Conservation (phyloP, 108 stramenopile species). For the Aurantiochytrium sp. region DNA sequence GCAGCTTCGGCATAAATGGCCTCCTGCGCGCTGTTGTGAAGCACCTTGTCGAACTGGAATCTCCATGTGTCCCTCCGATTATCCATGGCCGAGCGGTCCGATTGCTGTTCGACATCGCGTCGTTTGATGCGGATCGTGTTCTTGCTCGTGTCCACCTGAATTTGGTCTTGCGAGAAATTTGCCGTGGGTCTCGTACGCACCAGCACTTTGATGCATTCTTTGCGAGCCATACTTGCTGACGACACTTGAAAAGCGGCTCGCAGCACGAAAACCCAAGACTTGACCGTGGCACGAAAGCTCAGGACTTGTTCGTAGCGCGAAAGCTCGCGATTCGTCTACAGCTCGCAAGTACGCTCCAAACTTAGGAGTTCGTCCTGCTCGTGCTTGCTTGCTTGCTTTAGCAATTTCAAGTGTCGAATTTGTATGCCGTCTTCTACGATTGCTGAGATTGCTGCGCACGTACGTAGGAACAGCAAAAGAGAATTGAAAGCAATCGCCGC, state of each 20-base stretch:
- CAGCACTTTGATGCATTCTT: conserved; percentile 44
- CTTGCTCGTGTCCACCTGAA: conserved; percentile 36
- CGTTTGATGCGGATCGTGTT: not conserved
- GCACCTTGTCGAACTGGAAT: conserved; percentile 55
- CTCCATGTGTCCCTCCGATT: conserved; percentile 37
- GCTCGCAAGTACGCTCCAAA: too few relatives aligned
- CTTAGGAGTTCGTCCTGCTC: too few relatives aligned
- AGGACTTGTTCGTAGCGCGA: too few relatives aligned
- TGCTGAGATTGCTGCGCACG: too few relatives aligned
- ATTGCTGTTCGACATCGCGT: not conserved
- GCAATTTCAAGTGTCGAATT: too few relatives aligned
- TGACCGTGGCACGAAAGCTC: too few relatives aligned
- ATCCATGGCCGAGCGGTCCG: conserved; percentile 18
- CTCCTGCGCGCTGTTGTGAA: conserved; percentile 57
- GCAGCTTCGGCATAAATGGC: conserved; percentile 29
- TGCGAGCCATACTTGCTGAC: not conserved
- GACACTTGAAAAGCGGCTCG: not conserved
- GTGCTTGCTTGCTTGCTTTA: too few relatives aligned
- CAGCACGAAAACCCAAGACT: not conserved
- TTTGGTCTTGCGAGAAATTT: conserved; percentile 42
- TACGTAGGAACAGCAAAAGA: too few relatives aligned
- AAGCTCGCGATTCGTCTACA: too few relatives aligned
- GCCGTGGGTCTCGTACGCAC: conserved; percentile 57
- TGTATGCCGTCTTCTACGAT: too few relatives aligned
- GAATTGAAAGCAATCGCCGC: too few relatives aligned